A percentile compares a stretch with the other conserved stretches of the same genome.
These are phyloP conservation scores for Ramalina intermedia DNA, from an alignment of 495 filamentous ascomycete genomes.

Conservation along the genomic window DNA sequence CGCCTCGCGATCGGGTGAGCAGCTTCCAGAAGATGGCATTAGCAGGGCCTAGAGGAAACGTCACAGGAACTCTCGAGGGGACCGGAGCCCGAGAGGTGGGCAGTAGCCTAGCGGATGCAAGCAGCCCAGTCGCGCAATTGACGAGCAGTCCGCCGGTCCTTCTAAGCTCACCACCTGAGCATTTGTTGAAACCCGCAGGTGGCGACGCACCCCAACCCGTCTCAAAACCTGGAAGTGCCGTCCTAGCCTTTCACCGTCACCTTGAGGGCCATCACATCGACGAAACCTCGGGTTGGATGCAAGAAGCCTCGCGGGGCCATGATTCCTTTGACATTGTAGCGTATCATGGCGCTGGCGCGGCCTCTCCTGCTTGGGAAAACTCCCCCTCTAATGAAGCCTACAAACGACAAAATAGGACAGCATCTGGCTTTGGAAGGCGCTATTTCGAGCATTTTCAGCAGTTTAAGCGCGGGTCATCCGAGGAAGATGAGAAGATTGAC, in stretches of 20 bases:
- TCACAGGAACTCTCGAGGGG: slow-evolving; percentile 21
- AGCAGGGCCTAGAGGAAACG: slow-evolving; percentile 17
- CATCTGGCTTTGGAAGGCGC: too few relatives aligned
- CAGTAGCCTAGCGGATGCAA: slow-evolving; percentile 22
- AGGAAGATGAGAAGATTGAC: too few relatives aligned
- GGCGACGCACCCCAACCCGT: not conserved
- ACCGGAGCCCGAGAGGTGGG: slow-evolving; percentile 21
- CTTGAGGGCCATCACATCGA: not conserved
- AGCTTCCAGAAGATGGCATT: slow-evolving; percentile 19
- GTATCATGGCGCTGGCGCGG: too few relatives aligned
- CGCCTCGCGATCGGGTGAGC: slow-evolving; percentile 9
- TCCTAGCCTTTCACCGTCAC: not conserved
- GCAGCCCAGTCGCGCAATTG: slow-evolving; percentile 16
- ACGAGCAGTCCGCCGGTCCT: slow-evolving; percentile 3
- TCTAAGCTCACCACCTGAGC: not conserved
- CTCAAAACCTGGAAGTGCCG: not conserved
- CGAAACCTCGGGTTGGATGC: too few relatives aligned
- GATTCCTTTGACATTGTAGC: too few relatives aligned
- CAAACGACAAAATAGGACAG: too few relatives aligned
- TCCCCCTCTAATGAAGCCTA: too few relatives aligned
- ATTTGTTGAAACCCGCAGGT: not conserved
- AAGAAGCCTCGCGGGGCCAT: too few relatives aligned
- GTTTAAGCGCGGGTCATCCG: too few relatives aligned
- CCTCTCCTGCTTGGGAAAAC: too few relatives aligned
- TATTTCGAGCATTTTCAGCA: too few relatives aligned